Evolutionary conservation across 805 yeast genomes (phyloP).

Genomic region (Candida palmyrensis): DNA sequence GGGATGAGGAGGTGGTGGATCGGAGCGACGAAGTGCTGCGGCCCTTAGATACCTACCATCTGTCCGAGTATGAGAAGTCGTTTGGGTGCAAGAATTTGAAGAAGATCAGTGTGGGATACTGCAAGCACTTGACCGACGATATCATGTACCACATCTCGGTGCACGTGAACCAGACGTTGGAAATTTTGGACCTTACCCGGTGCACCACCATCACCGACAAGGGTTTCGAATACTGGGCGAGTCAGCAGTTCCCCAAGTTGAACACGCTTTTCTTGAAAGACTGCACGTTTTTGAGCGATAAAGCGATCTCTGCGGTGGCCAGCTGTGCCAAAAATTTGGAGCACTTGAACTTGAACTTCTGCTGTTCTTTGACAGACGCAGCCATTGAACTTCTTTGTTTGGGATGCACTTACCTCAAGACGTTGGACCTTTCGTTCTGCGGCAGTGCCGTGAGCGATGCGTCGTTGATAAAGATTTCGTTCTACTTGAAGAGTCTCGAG

Average conservation of each 20-base stretch:
- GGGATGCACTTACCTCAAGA: slow-evolving; percentile 54
- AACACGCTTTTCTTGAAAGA: slow-evolving; percentile 54
- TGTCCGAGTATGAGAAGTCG: slow-evolving; percentile 8
- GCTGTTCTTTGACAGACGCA: slow-evolving; percentile 69
- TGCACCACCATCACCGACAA: slow-evolving; percentile 75
- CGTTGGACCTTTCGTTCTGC: slow-evolving; percentile 63
- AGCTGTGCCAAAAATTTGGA: slow-evolving; percentile 55
- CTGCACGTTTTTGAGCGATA: slow-evolving; percentile 69
- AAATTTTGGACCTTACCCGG: slow-evolving; percentile 57
- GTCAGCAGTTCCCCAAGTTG: slow-evolving; percentile 49
- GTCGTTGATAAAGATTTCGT: slow-evolving; percentile 55
- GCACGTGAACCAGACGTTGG: slow-evolving; percentile 53
- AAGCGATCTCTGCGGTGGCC: slow-evolving; percentile 56
- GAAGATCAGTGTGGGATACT: slow-evolving; percentile 58
- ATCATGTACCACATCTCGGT: slow-evolving; percentile 59
- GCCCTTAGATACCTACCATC: slow-evolving; percentile 8
- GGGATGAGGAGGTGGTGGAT: slow-evolving; percentile 21
- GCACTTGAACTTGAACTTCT: slow-evolving; percentile 59
- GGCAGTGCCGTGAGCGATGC: slow-evolving; percentile 78
- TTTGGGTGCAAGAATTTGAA: slow-evolving; percentile 59
- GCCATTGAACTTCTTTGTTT: slow-evolving; percentile 61
- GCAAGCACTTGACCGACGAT: slow-evolving; percentile 69
- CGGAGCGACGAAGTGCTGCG: slow-evolving; percentile 4
- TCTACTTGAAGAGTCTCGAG: slow-evolving; percentile 46
- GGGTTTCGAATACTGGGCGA: slow-evolving; percentile 66